Evolutionary conservation across 768 basidiomycete genomes (phyloP), one percentile per base, ranked within the genome.

Genomic region (Suillus lakei): DNA sequence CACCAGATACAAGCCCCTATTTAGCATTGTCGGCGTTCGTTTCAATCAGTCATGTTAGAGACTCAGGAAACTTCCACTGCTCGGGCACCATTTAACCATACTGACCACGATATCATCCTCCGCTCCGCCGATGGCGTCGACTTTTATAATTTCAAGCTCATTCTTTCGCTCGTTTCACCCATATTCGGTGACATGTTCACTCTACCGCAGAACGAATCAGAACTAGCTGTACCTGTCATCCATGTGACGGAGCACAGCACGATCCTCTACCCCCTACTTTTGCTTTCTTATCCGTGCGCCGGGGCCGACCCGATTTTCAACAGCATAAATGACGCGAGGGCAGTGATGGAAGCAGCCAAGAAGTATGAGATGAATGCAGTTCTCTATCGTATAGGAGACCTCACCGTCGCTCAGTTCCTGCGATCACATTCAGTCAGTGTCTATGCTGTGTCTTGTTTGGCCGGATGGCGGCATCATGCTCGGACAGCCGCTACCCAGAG

Each of bases 291-390:
- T 55, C 84, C 84, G 0, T 23, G n/a, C 23, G 23, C 23, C 23
- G 70, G 78, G 68, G 78, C 75, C 68, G 70, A 77, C 2, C 53
- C 72, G 18, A 32, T 26, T 3, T 58, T 68, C 74, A 68, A 76
- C 16, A 76, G 72, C 8, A 61, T 80, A 15, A 71, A 75, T 43
- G 76, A 78, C 32, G 70, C 81, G 9, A 73, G 73, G 56, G 68
- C 68, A 36, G 76, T 78, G 61, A 68, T 74, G 30, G 76, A 78
- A 46, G 77, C 81, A 21, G 82, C 79, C 18, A 68, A 71, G 60
- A 83, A 81, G 68, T 82, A 79, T 68, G 79, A 81, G 51, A 80
- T 83, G 78, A 74, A 75, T 26, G 77, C 76, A 5, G 65, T 81
- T 2, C 66, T 76, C 60, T 68, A 68, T 23, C 36, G 62, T 32